phyloP scores from a whole-genome alignment of 257 asterid genomes.

The Parsonsia alboflavescens region DNA sequence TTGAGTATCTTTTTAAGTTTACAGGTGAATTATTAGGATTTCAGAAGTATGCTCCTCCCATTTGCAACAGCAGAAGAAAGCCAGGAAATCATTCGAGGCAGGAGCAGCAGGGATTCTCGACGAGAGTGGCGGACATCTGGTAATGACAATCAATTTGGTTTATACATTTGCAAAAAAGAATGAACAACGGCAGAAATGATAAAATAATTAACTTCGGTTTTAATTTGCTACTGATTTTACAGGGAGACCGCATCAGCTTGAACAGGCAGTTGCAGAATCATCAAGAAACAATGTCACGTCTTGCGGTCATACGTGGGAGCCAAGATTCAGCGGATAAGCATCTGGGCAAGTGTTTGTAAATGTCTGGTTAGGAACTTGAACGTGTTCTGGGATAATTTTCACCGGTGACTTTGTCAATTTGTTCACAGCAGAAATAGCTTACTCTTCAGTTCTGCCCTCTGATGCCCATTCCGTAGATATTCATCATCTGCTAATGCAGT shows the following conservation, averaged over 20 bases:
- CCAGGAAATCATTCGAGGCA: constrained; percentile 29
- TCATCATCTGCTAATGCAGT: neutral
- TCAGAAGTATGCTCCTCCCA: constrained; percentile 31
- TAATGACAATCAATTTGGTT: too few relatives aligned
- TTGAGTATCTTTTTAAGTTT: neutral
- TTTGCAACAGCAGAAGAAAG: constrained; percentile 32
- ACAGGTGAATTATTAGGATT: constrained; percentile 37
- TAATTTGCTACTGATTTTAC: too few relatives aligned
- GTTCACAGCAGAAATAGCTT: neutral
- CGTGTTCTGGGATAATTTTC: neutral
- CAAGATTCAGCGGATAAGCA: neutral
- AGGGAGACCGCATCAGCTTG: constrained; percentile 17
- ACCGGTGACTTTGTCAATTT: neutral
- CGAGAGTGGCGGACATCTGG: constrained; percentile 20
- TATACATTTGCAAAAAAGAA: too few relatives aligned
- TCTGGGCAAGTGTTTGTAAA: constrained; percentile 40
- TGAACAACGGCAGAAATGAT: too few relatives aligned
- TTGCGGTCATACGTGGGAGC: neutral
- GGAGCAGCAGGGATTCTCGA: constrained; percentile 59
- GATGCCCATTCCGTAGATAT: constrained; percentile 14
- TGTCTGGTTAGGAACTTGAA: neutral
- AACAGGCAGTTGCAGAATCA: constrained; percentile 8
- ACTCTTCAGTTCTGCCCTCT: neutral
- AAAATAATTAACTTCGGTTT: too few relatives aligned
- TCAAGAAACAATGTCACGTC: neutral